phyloP scores from a whole-genome alignment of 371 early-diverging fungal genomes.

The Apophysomyces elegans region DNA sequence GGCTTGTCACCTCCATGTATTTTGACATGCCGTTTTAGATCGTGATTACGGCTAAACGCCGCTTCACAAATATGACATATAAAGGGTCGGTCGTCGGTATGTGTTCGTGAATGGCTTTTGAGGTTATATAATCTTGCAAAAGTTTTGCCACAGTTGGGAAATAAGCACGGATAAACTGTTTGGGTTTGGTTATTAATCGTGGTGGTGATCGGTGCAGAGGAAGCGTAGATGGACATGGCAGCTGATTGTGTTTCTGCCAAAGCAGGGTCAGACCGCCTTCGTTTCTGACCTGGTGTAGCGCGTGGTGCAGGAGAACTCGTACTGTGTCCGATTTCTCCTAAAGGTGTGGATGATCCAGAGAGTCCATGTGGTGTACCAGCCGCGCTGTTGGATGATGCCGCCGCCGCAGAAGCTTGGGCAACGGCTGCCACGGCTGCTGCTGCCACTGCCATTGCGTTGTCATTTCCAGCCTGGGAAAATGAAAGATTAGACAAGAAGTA shows the following conservation, averaged over 20 bases:
- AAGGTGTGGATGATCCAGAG: background rate
- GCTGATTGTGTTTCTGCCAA: constrained; percentile 53
- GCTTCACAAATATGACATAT: constrained; percentile 73
- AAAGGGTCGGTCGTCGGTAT: constrained; percentile 83
- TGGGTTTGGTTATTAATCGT: constrained; percentile 54
- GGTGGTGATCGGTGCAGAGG: constrained; percentile 52
- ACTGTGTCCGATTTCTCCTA: constrained; percentile 9
- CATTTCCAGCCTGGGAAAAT: constrained; percentile 18
- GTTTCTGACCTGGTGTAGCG: constrained; percentile 33
- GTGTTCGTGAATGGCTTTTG: constrained; percentile 81
- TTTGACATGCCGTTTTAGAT: constrained; percentile 84
- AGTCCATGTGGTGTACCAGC: constrained; percentile 2
- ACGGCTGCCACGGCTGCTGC: constrained; percentile 33
- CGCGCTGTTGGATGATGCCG: background rate
- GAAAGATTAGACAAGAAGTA: constrained; percentile 31
- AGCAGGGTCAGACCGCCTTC: constrained; percentile 51
- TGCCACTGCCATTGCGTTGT: constrained; percentile 26
- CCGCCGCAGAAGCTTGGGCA: constrained; percentile 12
- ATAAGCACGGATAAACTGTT: constrained; percentile 66
- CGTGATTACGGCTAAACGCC: constrained; percentile 87
- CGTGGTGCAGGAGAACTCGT: constrained; percentile 18
- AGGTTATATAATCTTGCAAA: constrained; percentile 81
- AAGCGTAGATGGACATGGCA: constrained; percentile 56
- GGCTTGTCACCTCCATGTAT: constrained; percentile 88
- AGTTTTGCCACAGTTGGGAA: constrained; percentile 72